Evolutionary conservation across 371 early-diverging fungal genomes (phyloP), one percentile per base, ranked within the genome.

Genomic region (Fennellomyces sp.): DNA sequence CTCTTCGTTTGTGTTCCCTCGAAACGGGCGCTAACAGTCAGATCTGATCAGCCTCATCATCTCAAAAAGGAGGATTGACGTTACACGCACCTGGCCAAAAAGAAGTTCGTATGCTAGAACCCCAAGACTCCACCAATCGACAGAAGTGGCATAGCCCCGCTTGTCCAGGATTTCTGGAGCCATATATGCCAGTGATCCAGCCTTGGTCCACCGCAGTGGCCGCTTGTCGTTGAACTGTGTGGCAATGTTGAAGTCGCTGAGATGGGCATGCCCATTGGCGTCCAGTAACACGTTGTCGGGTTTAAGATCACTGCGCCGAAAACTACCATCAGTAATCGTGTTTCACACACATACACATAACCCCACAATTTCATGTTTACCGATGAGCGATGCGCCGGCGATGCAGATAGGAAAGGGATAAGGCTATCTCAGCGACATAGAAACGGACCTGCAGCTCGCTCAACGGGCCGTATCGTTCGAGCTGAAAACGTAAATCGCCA

Each of bases 211-310:
- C 28, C 78, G 73, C 52, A 87, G 58, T 2, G 86, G 86, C 56
- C 77, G 77, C 10, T 74, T 72, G 6, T 74, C 76, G 49, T 74
- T 80, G 63, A 71, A 82, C 60, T 81, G 80, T 4, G 88, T 83
- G 5, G 91, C 93, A 68, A 92, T 86, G 65, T 93, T 93, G 61
- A 96, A 96, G 70, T 96, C 96, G 1, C 92, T 89, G 42, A 95
- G 70, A 58, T 92, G 91, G 3, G 87, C 89, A 58, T 95, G 93
- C 25, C 96, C 96, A 26, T 83, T 73, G 30, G 78, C 84, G 57
- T 94, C 94, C 13, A 87, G 90, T 58, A 98, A 77, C 58, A 98
- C 89, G 73, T 98, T 98, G 69, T 98, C 99, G 0, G 99, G 99
- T 65, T 98, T 98, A 64, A 98, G 89, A 76, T 98, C 99, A 35